Percentiles rank a stretch among this genome's conserved stretches.
phyloP scores from a whole-genome alignment of 2,329 filamentous ascomycete genomes.

The Coniochaeta pulveracea region DNA sequence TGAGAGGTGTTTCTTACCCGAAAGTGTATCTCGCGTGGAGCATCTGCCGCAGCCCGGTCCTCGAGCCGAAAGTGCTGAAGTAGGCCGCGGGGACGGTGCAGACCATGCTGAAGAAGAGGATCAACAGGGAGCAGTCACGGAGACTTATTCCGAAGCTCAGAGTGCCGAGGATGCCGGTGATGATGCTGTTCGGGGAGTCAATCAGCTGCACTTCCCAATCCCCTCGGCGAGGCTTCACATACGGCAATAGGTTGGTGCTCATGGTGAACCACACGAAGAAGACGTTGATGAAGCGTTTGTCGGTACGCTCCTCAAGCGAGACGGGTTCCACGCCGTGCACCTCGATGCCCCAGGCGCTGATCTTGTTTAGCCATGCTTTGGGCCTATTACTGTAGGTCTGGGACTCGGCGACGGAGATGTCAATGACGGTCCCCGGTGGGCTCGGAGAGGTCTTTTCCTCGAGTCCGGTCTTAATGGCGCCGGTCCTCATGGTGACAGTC shows the following conservation, averaged over 20 bases:
- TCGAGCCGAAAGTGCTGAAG: slow-evolving; percentile 2
- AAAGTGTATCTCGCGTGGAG: slow-evolving; percentile 5
- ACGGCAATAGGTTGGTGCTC: slow-evolving; percentile 20
- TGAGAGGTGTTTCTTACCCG: background rate
- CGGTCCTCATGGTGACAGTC: background rate
- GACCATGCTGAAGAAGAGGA: slow-evolving; percentile 4
- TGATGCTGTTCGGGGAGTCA: slow-evolving; percentile 7
- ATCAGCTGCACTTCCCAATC: background rate
- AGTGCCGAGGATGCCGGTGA: slow-evolving; percentile 12
- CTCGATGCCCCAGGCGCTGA: no score
- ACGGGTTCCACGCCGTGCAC: slow-evolving; percentile 18
- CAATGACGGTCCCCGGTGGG: background rate
- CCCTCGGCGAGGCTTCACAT: slow-evolving; percentile 6
- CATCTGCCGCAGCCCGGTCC: slow-evolving; percentile 5
- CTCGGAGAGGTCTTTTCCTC: background rate
- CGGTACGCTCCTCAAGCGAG: slow-evolving; percentile 16
- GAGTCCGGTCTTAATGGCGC: background rate
- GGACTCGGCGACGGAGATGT: background rate
- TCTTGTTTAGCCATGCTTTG: no score
- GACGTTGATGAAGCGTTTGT: slow-evolving; percentile 18
- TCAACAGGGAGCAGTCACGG: slow-evolving; percentile 1
- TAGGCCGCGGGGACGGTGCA: slow-evolving; percentile 2
- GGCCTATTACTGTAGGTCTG: background rate
- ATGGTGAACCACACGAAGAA: slow-evolving; percentile 19
- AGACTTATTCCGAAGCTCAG: slow-evolving; percentile 8